A percentile compares a stretch with the other conserved stretches of the same genome.
phyloP scores from a whole-genome alignment of 345 rosid species.

The Melastoma malabathricum region DNA sequence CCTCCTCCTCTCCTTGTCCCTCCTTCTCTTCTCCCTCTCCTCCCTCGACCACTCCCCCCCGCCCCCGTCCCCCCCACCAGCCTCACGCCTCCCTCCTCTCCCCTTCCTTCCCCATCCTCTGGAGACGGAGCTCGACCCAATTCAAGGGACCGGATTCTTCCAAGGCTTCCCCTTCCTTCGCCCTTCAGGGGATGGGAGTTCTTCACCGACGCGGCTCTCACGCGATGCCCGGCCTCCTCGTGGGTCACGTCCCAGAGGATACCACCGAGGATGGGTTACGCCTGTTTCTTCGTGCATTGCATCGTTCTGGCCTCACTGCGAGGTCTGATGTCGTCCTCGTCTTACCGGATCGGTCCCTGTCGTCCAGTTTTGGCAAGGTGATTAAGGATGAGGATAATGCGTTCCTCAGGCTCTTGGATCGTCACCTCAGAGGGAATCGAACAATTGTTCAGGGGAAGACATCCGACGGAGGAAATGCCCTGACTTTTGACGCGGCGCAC shows the following conservation, averaged over 20 bases:
- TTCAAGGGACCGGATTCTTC: too few species aligned
- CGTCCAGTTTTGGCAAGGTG: constrained; percentile 20
- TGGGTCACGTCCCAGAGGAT: constrained; percentile 51
- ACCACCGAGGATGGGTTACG: constrained; percentile 37
- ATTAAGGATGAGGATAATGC: constrained; percentile 58
- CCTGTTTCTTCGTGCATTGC: constrained; percentile 45
- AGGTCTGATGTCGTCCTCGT: constrained; percentile 52
- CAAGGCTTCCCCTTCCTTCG: constrained; percentile 8
- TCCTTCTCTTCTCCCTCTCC: constrained; percentile 79
- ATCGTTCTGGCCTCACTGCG: constrained; percentile 54
- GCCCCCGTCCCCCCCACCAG: constrained; percentile 20
- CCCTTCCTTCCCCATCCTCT: not conserved
- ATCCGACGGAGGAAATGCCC: not conserved
- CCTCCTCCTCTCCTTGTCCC: constrained; percentile 51
- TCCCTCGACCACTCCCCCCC: constrained; percentile 71
- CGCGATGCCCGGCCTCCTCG: constrained; percentile 44
- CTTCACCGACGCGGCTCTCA: constrained; percentile 42
- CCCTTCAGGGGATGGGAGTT: constrained; percentile 59
- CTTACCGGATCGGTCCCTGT: constrained; percentile 18
- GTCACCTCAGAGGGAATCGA: constrained; percentile 11
- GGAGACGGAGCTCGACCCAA: constrained; percentile 1
- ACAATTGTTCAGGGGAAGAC: constrained; percentile 13
- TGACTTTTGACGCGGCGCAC: constrained; percentile 30
- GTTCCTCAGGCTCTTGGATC: constrained; percentile 38
- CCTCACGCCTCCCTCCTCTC: constrained; percentile 3